Evolutionary conservation across 2,329 filamentous ascomycete species (phyloP), one percentile per base, ranked within the genome.

Genomic region (Ramichloridium luteum): DNA sequence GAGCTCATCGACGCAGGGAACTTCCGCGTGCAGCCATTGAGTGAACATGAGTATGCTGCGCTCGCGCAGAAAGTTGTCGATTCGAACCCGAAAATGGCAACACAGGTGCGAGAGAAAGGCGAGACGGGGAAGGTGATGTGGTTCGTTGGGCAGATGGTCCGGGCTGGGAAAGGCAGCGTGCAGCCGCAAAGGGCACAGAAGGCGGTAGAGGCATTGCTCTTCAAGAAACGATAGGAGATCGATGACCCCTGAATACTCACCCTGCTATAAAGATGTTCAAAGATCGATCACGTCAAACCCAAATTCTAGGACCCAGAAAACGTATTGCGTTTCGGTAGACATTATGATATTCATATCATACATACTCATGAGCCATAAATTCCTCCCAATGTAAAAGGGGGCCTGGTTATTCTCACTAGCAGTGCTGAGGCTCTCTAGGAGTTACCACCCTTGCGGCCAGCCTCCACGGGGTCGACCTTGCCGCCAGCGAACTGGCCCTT

Each of bases 71-170:
- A 53, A 3, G 58, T 77, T 9, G 57, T 80, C 29, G 54, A 60
- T 1, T 60, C 64, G 35, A 72, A 75, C 37, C 61, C 62, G 1
- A 60, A 68, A 22, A 68, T 75, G 57, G 72, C 75, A 2, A 58
- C 63, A 32, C 67, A 74, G 31, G 74, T 80, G 30, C 59, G 65
- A 25, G 59, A 63, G 28, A 74, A 71, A 46, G 67, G 68, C 0
- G 72, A 77, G 41, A 58, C 61, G 16, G 72, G 73, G n/a, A 81
- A 80, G 53, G 52, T 77, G 5, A 74, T 72, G 45, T 80, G 70
- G 61, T 69, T 80, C 44, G 67, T 81, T 10, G 77, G 77, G 8
- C 70, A 77, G 52, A 77, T 80, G 70, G 74, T 80, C 56, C 61
- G 70, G 16, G 70, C 72, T 37, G 20, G n/a, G 20, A n/a, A n/a